A percentile compares a stretch with the other conserved stretches of the same genome.
These are phyloP conservation scores for Pseudomassariella vexata DNA, from an alignment of 2,329 filamentous ascomycete genomes.

Conservation along the genomic window DNA sequence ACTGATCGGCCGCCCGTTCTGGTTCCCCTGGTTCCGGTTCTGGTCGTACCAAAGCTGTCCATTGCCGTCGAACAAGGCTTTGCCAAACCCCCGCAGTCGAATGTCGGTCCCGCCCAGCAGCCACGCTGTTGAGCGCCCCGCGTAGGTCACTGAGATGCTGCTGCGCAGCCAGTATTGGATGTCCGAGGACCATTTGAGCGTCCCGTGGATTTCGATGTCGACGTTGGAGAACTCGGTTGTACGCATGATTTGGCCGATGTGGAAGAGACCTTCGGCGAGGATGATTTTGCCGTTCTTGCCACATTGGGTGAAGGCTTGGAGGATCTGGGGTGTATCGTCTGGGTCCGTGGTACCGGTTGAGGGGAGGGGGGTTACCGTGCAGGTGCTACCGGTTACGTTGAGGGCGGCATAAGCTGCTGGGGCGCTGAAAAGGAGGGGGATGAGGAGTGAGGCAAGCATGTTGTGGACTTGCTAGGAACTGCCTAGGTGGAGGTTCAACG, in stretches of 20 bases:
- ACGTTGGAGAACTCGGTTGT: constrained; percentile 38
- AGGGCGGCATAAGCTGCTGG: background rate
- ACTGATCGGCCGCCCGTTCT: constrained; percentile 36
- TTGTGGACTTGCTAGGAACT: too few species aligned
- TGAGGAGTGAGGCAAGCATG: too few species aligned
- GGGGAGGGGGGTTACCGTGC: constrained; percentile 21
- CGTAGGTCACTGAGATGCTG: constrained; percentile 40
- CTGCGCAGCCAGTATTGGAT: constrained; percentile 42
- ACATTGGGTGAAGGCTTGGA: constrained; percentile 42
- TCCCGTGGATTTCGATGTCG: constrained; percentile 41
- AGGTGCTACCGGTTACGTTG: constrained; percentile 10
- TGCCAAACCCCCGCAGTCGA: constrained; percentile 39
- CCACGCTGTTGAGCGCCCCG: constrained; percentile 44
- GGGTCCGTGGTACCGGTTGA: constrained; percentile 13
- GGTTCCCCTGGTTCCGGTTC: constrained; percentile 33
- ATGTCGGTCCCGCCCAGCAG: constrained; percentile 43
- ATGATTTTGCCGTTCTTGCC: constrained; percentile 42
- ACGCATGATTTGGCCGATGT: constrained; percentile 44
- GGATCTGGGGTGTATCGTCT: constrained; percentile 46
- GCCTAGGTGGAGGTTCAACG: too few species aligned
- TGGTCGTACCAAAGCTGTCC: constrained; percentile 40
- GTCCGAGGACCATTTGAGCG: constrained; percentile 33
- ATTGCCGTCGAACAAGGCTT: constrained; percentile 39
- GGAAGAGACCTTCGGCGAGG: constrained; percentile 41
- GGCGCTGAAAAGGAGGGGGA: background rate